Conservation (phyloP, 768 basidiomycete genomes). For the Mycena maculata region DNA sequence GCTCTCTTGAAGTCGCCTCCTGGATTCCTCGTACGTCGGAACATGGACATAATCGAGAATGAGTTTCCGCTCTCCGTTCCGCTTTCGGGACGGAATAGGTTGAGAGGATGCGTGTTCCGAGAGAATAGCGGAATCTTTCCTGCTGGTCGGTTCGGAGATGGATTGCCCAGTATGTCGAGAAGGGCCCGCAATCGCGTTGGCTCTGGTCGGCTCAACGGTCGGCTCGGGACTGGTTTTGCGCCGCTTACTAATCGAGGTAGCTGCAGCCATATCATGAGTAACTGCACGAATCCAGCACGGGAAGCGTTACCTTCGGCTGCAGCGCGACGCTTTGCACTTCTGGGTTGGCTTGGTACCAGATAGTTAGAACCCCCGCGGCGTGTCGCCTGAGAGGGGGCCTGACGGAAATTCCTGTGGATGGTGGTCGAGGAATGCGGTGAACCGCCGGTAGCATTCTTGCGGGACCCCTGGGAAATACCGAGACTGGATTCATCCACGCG, state of each 20-base stretch:
- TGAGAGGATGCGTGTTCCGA: conserved; percentile 39
- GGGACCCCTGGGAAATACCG: not conserved
- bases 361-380: too few relatives aligned
- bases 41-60: conserved; percentile 45
- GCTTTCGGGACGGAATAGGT: conserved; percentile 32
- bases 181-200: conserved; percentile 27
- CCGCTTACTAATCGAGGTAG: conserved; percentile 5
- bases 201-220: not conserved
- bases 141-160: conserved; percentile 44
- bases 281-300: not conserved
- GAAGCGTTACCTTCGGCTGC: conserved; percentile 9
- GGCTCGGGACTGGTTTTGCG: conserved; percentile 12
- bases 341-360: not conserved
- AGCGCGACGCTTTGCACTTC: conserved; percentile 16
- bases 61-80: conserved; percentile 29
- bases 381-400: not conserved
- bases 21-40: conserved; percentile 36
- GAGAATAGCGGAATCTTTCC: conserved; percentile 35
- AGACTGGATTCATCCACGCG: conserved; percentile 33
- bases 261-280: not conserved
- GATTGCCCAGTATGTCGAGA: conserved; percentile 33
- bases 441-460: not conserved
- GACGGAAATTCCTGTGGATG: not conserved
- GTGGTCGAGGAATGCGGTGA: conserved; percentile 15
- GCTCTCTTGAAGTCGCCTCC: conserved; percentile 10